Evolutionary conservation across 768 basidiomycete species (phyloP), one percentile per base, ranked within the genome.

Genomic region (Collybia sp.): DNA sequence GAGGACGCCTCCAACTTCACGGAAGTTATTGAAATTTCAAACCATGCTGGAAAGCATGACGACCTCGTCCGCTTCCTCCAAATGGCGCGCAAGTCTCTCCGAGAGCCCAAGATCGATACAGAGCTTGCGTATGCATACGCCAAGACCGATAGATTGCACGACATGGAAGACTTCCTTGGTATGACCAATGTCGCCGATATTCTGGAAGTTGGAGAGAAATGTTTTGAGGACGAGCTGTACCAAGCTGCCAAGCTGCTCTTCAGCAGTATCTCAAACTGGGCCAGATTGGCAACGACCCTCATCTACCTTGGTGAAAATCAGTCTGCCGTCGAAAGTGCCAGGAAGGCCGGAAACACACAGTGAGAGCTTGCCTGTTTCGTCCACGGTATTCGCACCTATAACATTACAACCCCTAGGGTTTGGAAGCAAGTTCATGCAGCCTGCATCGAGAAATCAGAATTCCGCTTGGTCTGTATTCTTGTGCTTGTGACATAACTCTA

Each of bases 371-470:
- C 37, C 4, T 48, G 18, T 20, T 42, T 35, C 6, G 17, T 34
- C 37, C 15, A 20, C 12, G 40, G 2, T 35, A 10, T n/a, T n/a
- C n/a, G 11, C 32, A 42, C 5, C 18, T 36, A 25, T 34, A 39
- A 42, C 50, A 30, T 43, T 59, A 38, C 50, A 36, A 18, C 44
- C 15, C 19, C 0, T 45, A 92, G 89, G 69, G 96, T 98, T n/a
- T 99, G 96, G 96, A 98, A 97, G 68, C 96, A 98, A 64, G 96
- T 99, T 42, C 95, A 98, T 55, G 88, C 93, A 17, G 96, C 96
- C 34, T 99, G 96, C 69, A 85, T 99, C 47, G 95, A 96, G 72
- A 98, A 98, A 74, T 71, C 78, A 45, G 96, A 99, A 63, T 98
- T 98, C 82, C 87, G 93, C 49, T 65, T 98, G 65, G 85, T 83